These are phyloP conservation scores for Adansonia gregorii DNA, from an alignment of 441 rosid species.

Conservation along the genomic window DNA sequence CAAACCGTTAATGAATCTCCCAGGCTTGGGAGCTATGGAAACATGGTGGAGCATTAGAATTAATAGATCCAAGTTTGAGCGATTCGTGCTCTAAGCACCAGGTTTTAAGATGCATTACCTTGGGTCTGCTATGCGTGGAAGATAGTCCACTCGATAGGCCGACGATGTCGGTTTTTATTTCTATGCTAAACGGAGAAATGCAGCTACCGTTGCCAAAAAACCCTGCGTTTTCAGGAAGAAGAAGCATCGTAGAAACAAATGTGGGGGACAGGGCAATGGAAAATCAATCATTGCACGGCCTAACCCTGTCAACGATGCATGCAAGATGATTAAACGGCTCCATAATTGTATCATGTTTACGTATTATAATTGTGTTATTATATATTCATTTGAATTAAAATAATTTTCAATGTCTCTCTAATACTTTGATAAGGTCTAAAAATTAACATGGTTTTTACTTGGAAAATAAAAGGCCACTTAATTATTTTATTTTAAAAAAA, in stretches of 20 bases:
- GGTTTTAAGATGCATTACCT: slow-evolving; percentile 22
- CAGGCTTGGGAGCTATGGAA: slow-evolving; percentile 34
- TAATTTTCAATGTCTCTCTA: no score
- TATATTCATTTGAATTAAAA: background rate
- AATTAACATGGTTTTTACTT: no score
- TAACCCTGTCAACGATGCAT: background rate
- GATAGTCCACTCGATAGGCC: slow-evolving; percentile 23
- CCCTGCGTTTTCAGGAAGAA: background rate
- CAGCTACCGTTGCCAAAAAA: slow-evolving; percentile 10
- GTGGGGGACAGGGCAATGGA: background rate
- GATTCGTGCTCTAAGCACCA: background rate
- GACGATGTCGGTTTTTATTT: slow-evolving; percentile 20
- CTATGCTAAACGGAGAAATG: slow-evolving; percentile 17
- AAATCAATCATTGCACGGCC: background rate
- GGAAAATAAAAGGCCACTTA: no score
- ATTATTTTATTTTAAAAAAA: no score
- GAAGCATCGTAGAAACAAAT: background rate
- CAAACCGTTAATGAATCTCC: background rate
- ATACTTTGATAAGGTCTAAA: no score
- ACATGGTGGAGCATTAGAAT: slow-evolving; percentile 9
- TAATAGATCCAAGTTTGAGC: background rate
- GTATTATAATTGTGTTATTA: background rate
- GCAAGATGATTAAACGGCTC: background rate
- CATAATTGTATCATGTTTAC: background rate
- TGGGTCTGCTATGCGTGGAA: slow-evolving; percentile 28